These are phyloP conservation scores for Glarea lozoyensis DNA, from an alignment of 495 filamentous ascomycete species.

Conservation along the genomic window DNA sequence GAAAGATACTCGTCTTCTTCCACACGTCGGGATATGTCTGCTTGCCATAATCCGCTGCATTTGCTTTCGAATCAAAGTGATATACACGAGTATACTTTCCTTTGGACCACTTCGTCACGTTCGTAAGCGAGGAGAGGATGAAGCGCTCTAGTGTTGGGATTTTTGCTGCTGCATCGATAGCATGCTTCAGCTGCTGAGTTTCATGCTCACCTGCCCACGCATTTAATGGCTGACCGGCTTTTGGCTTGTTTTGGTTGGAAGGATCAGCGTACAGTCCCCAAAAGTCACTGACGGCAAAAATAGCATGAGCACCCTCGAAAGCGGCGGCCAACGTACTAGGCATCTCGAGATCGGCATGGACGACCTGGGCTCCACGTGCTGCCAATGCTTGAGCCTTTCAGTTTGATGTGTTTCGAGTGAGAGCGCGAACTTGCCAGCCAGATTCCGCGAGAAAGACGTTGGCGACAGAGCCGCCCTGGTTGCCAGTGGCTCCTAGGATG, in stretches of 20 bases:
- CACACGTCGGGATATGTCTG: background rate
- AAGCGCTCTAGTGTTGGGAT: no score
- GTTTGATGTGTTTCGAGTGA: conserved; percentile 33
- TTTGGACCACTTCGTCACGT: no score
- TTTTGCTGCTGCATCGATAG: no score
- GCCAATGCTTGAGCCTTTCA: conserved; percentile 26
- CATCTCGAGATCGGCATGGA: conserved; percentile 37
- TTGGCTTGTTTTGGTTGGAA: no score
- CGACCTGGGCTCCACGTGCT: conserved; percentile 36
- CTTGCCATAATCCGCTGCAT: no score
- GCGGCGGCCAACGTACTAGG: conserved; percentile 15
- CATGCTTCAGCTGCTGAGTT: no score
- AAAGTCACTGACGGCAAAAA: conserved; percentile 20
- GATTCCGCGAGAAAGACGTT: conserved; percentile 26
- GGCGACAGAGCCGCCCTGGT: conserved; percentile 34
- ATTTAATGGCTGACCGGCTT: no score
- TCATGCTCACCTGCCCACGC: no score
- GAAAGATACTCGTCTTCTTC: conserved; percentile 2
- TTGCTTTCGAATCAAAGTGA: no score
- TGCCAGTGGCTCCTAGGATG: conserved; percentile 8
- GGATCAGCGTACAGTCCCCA: no score
- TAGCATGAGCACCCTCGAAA: conserved; percentile 25
- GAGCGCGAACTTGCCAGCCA: conserved; percentile 31
- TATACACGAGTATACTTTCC: no score
- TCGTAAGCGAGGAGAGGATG: no score